Evolutionary conservation across 2,329 filamentous ascomycete species (phyloP), one percentile per base, ranked within the genome.

Genomic region (Aspergillus oerlinghausenensis): DNA sequence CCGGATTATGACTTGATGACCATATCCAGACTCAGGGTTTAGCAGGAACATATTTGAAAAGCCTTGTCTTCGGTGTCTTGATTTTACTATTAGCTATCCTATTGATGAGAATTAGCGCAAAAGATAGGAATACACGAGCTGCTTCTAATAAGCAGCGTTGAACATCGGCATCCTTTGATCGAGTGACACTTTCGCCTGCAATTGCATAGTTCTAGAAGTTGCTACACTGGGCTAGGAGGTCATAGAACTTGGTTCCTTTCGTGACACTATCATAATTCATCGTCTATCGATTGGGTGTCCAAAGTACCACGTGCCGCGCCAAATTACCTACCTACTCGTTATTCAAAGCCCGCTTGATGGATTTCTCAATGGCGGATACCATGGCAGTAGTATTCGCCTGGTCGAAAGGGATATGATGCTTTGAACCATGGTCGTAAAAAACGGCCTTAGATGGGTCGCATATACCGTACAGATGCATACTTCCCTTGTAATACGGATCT

Each of bases 341-440:
- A 29, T 51, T 57, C 47, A 54, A 51, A 11, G 62, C 67, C 55
- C 63, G 64, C 23, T 55, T 59, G 59, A 71, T 55, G 5, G 64
- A 58, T 54, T 65, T 64, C 47, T 69, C 61, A 51, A 72, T 68
- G 40, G 62, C 52, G 53, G 57, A 55, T 17, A 64, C 47, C 62
- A 72, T 71, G 8, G 55, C 63, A 29, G 66, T 59, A 7, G 64
- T 71, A 52, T 66, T 70, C 52, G 63, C 60, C 56, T 50, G 14
- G 63, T 72, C 68, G 60, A 72, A 71, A 3, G 70, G 69, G 49
- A 71, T 65, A 63, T 69, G 62, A 60, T 72, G 69, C 57, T 63
- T 68, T 14, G 64, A 66, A 3, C 69, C 69, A 55, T 75, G 73
- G 57, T 75, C 73, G 65, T 72, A 75, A 38, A 67, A 63, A 10